phyloP scores from a whole-genome alignment of 257 asterid genomes.

The Perilla frutescens region DNA sequence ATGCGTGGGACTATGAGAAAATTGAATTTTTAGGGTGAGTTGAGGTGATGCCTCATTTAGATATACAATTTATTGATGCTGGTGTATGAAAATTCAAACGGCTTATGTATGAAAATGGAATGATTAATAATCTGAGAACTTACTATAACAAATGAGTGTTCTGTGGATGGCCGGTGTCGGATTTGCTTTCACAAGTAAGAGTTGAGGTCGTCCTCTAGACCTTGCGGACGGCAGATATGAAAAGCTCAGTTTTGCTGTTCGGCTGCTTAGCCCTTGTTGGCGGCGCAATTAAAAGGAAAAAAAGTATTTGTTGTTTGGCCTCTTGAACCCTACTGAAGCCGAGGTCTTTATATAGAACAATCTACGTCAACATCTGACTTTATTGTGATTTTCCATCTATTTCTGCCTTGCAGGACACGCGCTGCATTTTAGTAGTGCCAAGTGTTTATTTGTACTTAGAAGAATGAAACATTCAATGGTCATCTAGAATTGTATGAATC shows the following conservation, averaged over 20 bases:
- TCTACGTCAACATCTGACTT: neutral
- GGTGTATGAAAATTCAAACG: neutral
- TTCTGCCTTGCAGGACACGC: neutral
- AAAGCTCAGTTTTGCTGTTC: neutral
- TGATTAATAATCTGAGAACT: neutral
- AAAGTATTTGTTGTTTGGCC: neutral
- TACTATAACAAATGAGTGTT: neutral
- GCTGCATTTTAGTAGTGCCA: neutral
- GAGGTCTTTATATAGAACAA: neutral
- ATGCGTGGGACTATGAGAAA: neutral
- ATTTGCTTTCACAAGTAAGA: neutral
- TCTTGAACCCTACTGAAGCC: neutral
- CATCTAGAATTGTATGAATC: neutral
- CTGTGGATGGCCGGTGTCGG: neutral
- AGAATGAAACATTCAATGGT: neutral
- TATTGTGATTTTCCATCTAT: neutral
- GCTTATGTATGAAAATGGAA: slow-evolving; percentile 12
- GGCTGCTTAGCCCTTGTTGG: no score
- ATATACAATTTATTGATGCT: slow-evolving; percentile 3
- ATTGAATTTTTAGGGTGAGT: neutral
- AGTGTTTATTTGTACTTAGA: neutral
- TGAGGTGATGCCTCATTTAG: neutral
- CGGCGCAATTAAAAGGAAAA: no score
- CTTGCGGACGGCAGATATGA: neutral
- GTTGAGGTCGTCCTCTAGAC: neutral